Percentiles rank a stretch among this genome's conserved stretches.
Evolutionary conservation across 2,329 filamentous ascomycete species (phyloP).

Genomic region (Xylaria hypoxylon): DNA sequence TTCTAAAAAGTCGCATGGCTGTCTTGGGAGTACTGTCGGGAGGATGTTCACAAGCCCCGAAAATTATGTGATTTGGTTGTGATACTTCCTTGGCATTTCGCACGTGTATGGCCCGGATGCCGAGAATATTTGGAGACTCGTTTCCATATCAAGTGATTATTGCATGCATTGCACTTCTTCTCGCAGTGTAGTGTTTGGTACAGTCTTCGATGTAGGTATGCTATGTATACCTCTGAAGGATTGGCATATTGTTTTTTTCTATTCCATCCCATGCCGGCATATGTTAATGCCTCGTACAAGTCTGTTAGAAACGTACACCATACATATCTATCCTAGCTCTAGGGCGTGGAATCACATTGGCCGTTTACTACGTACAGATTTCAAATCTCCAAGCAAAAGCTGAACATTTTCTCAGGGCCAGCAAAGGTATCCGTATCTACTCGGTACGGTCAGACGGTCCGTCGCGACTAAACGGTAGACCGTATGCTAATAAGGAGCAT

Average conservation of each 20-base stretch:
- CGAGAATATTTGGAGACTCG: slow-evolving; percentile 25
- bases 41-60: slow-evolving; percentile 21
- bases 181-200: background rate
- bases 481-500: background rate
- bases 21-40: no score
- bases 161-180: slow-evolving; percentile 20
- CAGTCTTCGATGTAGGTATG: background rate
- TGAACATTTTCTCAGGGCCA: slow-evolving; percentile 15
- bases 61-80: slow-evolving; percentile 28
- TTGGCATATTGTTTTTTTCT: background rate
- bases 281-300: background rate
- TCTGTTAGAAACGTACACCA: background rate
- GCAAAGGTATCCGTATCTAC: slow-evolving; percentile 1
- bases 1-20: slow-evolving; percentile 24
- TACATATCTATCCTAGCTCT: background rate
- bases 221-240: slow-evolving; percentile 9
- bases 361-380: slow-evolving; percentile 13
- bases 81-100: slow-evolving; percentile 15
- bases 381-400: slow-evolving; percentile 32
- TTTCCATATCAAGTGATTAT: slow-evolving; percentile 29
- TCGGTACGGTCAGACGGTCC: no score
- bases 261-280: slow-evolving; percentile 1
- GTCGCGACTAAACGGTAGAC: background rate
- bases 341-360: slow-evolving; percentile 11
- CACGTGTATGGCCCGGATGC: slow-evolving; percentile 22